These are phyloP conservation scores for Russula brevipes DNA, from an alignment of 768 basidiomycete genomes.

Conservation along the genomic window DNA sequence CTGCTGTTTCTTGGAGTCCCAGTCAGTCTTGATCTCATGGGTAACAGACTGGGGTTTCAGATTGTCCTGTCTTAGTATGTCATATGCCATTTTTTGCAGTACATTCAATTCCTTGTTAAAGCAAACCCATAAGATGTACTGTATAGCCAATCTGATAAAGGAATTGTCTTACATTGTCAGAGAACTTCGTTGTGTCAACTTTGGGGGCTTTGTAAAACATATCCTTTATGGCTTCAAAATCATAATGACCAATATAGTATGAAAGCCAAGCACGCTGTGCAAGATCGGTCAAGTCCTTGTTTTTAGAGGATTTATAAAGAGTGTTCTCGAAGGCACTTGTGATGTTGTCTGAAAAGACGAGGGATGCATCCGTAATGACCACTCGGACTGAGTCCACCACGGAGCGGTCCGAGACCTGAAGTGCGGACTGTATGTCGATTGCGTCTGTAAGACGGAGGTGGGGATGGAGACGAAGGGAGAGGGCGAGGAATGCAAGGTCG, in stretches of 20 bases:
- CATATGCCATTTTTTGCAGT: slow-evolving; percentile 15
- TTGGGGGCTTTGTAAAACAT: slow-evolving; percentile 39
- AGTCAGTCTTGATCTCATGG: slow-evolving; percentile 15
- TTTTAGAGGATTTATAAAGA: slow-evolving; percentile 17
- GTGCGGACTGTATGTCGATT: slow-evolving; percentile 55
- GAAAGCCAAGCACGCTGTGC: slow-evolving; percentile 32
- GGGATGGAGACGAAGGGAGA: slow-evolving; percentile 44
- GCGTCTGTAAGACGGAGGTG: slow-evolving; percentile 42
- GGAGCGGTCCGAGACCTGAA: slow-evolving; percentile 35
- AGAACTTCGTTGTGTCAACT: slow-evolving; percentile 42
- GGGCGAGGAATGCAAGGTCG: slow-evolving; percentile 46
- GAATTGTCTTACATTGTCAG: slow-evolving; percentile 31
- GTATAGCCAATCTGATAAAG: background rate
- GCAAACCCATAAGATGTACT: background rate
- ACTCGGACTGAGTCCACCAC: slow-evolving; percentile 41
- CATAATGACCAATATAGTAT: slow-evolving; percentile 37
- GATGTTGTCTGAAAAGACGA: slow-evolving; percentile 28
- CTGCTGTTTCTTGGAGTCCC: slow-evolving; percentile 6
- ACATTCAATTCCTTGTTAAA: slow-evolving; percentile 8
- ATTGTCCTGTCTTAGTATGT: slow-evolving; percentile 10
- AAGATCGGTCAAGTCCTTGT: slow-evolving; percentile 19
- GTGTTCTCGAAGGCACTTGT: slow-evolving; percentile 22
- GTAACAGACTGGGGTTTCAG: slow-evolving; percentile 10
- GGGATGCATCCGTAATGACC: slow-evolving; percentile 22
- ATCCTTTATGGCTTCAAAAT: slow-evolving; percentile 33